phyloP scores from a whole-genome alignment of 371 early-diverging fungal species.

The Rhizopus microsporus region DNA sequence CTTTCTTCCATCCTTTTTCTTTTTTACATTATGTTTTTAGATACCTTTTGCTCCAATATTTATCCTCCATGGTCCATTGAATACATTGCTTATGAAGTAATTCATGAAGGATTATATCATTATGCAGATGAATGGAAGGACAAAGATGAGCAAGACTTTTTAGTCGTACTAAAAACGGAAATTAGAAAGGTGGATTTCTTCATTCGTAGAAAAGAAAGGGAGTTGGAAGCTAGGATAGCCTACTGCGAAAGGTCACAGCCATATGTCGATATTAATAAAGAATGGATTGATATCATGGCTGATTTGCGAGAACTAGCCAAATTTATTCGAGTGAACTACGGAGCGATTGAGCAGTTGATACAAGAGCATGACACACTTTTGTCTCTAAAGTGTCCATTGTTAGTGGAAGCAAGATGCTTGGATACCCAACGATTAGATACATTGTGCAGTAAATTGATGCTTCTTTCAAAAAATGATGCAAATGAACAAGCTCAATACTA shows the following conservation, averaged over 20 bases:
- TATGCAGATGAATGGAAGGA: slow-evolving; percentile 55
- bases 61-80: slow-evolving; percentile 76
- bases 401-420: slow-evolving; percentile 28
- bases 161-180: slow-evolving; percentile 81
- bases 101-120: slow-evolving; percentile 72
- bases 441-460: slow-evolving; percentile 36
- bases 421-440: slow-evolving; percentile 67
- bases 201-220: slow-evolving; percentile 72
- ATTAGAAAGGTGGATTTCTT: slow-evolving; percentile 77
- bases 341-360: slow-evolving; percentile 91
- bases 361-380: slow-evolving; percentile 76
- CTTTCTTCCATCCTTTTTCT: too few relatives aligned
- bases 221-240: slow-evolving; percentile 80
- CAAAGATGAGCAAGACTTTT: slow-evolving; percentile 83
- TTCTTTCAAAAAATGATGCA: slow-evolving; percentile 24
- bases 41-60: too few relatives aligned
- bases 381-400: slow-evolving; percentile 15
- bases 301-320: slow-evolving; percentile 89
- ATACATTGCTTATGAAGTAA: slow-evolving; percentile 82
- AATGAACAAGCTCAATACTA: slow-evolving; percentile 59
- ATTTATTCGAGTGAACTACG: slow-evolving; percentile 92
- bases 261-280: slow-evolving; percentile 38
- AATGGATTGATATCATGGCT: slow-evolving; percentile 72
- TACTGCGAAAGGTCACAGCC: slow-evolving; percentile 56
- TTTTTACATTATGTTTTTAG: too few relatives aligned